Base-by-base conservation (phyloP, 129 eudicot genomes). In the Chrysanthemum makinoi region DNA sequence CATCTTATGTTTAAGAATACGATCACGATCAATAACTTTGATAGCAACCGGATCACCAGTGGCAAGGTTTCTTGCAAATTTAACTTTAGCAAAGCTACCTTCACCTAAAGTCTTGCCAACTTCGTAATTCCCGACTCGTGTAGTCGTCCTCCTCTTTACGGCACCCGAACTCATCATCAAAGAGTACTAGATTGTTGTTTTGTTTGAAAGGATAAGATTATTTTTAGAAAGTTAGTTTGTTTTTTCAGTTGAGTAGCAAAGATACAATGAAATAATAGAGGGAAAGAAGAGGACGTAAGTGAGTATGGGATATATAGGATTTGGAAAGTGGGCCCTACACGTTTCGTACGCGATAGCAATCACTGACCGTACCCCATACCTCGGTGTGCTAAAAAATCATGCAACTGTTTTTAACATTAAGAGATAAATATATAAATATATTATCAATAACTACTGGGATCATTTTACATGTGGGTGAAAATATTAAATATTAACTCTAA, bases 71-170 rank as follows among this genome's bases (percentile, higher is more conserved):
- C 54, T 85, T 1, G 96, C 98, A 58, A 68, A 89, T 79, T 92
- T 92, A 15, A 92, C 98, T 86, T 92, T 92, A 8, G 95, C 98
- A 62, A 89, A 92, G 76, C 89, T 86, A 9, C 98, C 98, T 81
- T 87, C 91, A 0, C 98, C 98, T 13, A 92, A 60, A 0, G 98
- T 92, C 72, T 73, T 85, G 7, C 98, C 98, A 2, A 92, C 67
- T 75, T 92, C 96, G 80, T 92, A 92, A 11, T 83, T 83, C 12
- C 98, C 98, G 0, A 92, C 95, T 4, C 91, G 86, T 16, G 85
- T 39, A 39, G 46, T 39, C 8, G 44, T 89, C 55, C 82, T 78
- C 65, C 62, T 71, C 65, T 78, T 78, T 0, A 24, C 70, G 79
- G 47, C 83, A 62, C 54, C 62, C 5, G 65, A 75, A 65, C 77